Percentiles rank a stretch among this genome's conserved stretches.
phyloP scores from a whole-genome alignment of 306 rosid species.

The Rosa persica region DNA sequence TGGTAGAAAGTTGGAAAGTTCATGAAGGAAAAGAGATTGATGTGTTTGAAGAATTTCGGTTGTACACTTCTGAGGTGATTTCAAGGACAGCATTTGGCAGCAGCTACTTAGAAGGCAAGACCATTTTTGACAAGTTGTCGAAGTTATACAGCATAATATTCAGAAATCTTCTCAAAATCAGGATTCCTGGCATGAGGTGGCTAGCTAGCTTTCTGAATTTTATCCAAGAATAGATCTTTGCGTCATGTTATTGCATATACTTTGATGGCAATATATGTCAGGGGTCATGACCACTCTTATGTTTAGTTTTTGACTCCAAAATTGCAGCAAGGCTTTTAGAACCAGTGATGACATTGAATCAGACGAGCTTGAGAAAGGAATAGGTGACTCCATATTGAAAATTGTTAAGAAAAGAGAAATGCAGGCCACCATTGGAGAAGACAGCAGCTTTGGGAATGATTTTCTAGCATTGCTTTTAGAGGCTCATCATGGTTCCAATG shows the following conservation, averaged over 20 bases:
- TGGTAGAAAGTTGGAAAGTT: background rate
- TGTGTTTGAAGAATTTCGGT: background rate
- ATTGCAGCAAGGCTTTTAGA: background rate
- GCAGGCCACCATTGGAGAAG: background rate
- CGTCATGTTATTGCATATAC: background rate
- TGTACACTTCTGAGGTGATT: background rate
- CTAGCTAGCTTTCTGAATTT: background rate
- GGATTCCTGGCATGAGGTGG: background rate
- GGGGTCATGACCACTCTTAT: background rate
- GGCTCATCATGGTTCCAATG: background rate
- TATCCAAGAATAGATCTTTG: background rate
- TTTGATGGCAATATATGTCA: background rate
- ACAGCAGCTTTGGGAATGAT: background rate
- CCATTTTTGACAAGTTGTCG: background rate
- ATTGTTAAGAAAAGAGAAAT: background rate
- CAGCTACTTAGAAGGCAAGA: background rate
- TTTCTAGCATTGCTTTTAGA: background rate
- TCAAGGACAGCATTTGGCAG: background rate
- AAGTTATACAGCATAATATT: background rate
- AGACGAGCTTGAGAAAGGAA: background rate
- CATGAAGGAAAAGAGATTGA: background rate
- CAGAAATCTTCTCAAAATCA: background rate
- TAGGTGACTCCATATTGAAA: background rate
- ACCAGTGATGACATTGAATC: background rate
- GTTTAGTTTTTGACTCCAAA: background rate